phyloP scores from a whole-genome alignment of 257 asterid species.

The Ilex aquifolium region DNA sequence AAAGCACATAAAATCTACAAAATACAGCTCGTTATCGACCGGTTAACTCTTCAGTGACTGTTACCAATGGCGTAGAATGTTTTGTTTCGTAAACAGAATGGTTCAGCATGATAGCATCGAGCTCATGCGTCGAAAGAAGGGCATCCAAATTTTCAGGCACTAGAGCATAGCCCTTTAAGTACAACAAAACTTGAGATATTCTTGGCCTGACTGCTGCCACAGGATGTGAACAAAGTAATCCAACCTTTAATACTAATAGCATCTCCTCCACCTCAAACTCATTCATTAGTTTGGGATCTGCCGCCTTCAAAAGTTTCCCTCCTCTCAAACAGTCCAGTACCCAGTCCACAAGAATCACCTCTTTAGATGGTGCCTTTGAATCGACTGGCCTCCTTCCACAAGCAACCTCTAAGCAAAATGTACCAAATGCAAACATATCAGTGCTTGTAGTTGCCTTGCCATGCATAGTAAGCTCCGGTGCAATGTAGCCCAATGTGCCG shows the following conservation, averaged over 20 bases:
- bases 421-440: no score
- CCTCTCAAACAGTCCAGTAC: background rate
- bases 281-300: background rate
- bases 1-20: no score
- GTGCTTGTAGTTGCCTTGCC: no score
- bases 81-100: background rate
- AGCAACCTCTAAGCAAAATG: no score
- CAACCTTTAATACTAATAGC: background rate
- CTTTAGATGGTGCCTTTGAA: background rate
- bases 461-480: no score
- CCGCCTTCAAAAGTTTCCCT: background rate
- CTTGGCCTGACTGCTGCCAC: background rate
- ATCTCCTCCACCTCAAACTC: background rate
- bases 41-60: background rate
- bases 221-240: background rate
- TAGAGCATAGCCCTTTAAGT: background rate
- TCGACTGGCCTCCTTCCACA: background rate
- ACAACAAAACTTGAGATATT: background rate
- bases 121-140: background rate
- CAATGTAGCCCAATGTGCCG: constrained; percentile 2
- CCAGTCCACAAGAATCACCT: background rate
- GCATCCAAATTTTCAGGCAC: background rate
- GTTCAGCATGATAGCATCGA: background rate
- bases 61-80: background rate
- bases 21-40: background rate